phyloP scores from a whole-genome alignment of 345 rosid genomes.

The Carallia pectinifolia region DNA sequence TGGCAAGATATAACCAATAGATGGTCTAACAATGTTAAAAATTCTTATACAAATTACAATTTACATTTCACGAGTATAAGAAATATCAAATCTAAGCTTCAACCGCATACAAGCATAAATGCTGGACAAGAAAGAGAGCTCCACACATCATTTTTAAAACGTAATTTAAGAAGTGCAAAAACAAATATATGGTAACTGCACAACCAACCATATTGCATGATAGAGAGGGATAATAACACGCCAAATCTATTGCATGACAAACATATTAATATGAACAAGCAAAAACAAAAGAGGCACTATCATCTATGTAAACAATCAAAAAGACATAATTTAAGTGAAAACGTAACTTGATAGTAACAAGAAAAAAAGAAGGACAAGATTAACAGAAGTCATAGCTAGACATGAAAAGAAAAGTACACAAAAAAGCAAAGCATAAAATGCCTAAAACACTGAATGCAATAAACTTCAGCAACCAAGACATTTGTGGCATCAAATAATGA shows the following conservation, averaged over 20 bases:
- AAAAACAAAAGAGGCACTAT: not conserved
- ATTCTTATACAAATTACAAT: slow-evolving; percentile 8
- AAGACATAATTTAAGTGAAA: no score
- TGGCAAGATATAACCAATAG: not conserved
- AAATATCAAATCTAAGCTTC: not conserved
- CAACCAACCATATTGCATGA: no score
- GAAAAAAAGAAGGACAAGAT: not conserved
- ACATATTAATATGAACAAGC: not conserved
- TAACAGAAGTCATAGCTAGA: not conserved
- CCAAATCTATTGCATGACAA: not conserved
- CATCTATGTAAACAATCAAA: not conserved
- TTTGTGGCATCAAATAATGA: not conserved
- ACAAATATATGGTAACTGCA: not conserved
- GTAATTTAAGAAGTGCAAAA: not conserved
- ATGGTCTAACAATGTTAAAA: slow-evolving; percentile 3
- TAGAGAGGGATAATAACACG: not conserved
- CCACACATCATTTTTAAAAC: not conserved
- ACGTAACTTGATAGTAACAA: not conserved
- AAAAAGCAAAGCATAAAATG: not conserved
- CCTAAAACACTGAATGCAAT: not conserved
- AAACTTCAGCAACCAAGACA: not conserved
- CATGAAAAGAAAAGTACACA: not conserved
- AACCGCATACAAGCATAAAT: not conserved
- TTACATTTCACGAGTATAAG: slow-evolving; percentile 9
- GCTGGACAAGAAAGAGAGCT: not conserved